Evolutionary conservation across 2,329 filamentous ascomycete genomes (phyloP).

Genomic region (Trichoderma sp.): DNA sequence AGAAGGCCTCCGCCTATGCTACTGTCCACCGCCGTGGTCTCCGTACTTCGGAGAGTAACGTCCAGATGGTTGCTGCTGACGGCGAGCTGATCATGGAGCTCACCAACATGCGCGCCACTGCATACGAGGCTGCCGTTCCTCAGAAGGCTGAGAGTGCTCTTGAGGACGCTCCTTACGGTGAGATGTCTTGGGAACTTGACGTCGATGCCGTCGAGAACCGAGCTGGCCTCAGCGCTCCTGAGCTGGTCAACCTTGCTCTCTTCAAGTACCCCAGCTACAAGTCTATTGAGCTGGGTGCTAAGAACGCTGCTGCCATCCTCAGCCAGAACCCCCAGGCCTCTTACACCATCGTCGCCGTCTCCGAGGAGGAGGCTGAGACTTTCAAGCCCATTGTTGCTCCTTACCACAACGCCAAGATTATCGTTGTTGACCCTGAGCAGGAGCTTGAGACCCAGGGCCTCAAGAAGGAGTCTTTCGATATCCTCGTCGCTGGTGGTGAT

Average conservation of each 20-base stretch:
- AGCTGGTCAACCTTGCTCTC: slow-evolving; percentile 27
- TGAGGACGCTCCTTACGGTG: slow-evolving; percentile 9
- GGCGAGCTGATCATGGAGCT: slow-evolving; percentile 32
- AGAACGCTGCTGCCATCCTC: slow-evolving; percentile 14
- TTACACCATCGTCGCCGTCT: slow-evolving; percentile 2
- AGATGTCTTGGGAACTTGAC: slow-evolving; percentile 29
- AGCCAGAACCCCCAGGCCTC: slow-evolving; percentile 4
- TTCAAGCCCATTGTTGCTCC: not conserved
- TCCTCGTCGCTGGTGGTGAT: not conserved
- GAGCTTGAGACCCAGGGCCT: slow-evolving; percentile 4
- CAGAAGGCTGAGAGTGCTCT: slow-evolving; percentile 26
- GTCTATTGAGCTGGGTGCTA: slow-evolving; percentile 26
- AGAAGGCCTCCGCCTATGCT: slow-evolving; percentile 23
- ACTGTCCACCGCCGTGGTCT: slow-evolving; percentile 28
- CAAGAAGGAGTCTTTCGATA: slow-evolving; percentile 4
- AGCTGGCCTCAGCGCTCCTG: slow-evolving; percentile 7
- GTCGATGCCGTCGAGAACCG: slow-evolving; percentile 26
- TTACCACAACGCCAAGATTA: slow-evolving; percentile 16
- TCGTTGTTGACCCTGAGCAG: not conserved
- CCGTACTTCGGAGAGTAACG: slow-evolving; percentile 27
- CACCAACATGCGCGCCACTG: slow-evolving; percentile 27
- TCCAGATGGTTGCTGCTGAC: slow-evolving; percentile 29
- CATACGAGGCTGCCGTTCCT: slow-evolving; percentile 35
- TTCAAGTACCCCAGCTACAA: slow-evolving; percentile 32
- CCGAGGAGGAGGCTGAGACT: slow-evolving; percentile 11